Conservation (phyloP, 495 filamentous ascomycete species). For the Tuber borchii region DNA sequence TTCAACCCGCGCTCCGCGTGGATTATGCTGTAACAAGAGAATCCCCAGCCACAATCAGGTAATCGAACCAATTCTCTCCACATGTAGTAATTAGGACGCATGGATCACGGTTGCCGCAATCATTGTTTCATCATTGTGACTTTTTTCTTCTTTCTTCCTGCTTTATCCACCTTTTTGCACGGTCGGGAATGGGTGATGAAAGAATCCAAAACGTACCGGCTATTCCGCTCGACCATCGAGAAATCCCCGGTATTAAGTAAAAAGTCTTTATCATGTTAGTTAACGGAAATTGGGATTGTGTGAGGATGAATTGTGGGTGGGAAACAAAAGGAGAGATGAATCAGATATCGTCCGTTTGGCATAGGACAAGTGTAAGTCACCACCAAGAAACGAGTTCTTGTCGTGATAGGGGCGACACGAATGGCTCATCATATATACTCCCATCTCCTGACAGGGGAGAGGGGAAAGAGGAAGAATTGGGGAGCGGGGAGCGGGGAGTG, state of each 20-base stretch:
- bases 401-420: slow-evolving; percentile 94
- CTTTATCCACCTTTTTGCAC: background rate
- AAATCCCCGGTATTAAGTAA: background rate
- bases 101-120: background rate
- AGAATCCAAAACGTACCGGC: background rate
- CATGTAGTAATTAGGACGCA: slow-evolving; percentile 46
- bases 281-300: background rate
- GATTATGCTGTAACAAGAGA: background rate
- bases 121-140: background rate
- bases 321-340: slow-evolving; percentile 25
- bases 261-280: background rate
- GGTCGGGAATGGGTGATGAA: background rate
- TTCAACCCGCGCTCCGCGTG: background rate
- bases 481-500: background rate
- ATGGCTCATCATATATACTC: slow-evolving; percentile 62
- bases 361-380: slow-evolving; percentile 80
- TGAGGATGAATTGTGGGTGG: slow-evolving; percentile 44
- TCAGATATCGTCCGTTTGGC: slow-evolving; percentile 85
- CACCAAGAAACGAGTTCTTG: slow-evolving; percentile 54
- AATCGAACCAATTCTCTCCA: slow-evolving; percentile 51
- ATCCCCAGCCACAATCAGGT: slow-evolving; percentile 42
- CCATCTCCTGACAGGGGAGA: slow-evolving; percentile 28
- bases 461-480: slow-evolving; percentile 17
- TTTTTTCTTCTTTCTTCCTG: background rate
- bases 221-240: background rate